These are phyloP conservation scores for Avena eriantha DNA, from an alignment of 176 grass and related monocot species.

Conservation along the genomic window DNA sequence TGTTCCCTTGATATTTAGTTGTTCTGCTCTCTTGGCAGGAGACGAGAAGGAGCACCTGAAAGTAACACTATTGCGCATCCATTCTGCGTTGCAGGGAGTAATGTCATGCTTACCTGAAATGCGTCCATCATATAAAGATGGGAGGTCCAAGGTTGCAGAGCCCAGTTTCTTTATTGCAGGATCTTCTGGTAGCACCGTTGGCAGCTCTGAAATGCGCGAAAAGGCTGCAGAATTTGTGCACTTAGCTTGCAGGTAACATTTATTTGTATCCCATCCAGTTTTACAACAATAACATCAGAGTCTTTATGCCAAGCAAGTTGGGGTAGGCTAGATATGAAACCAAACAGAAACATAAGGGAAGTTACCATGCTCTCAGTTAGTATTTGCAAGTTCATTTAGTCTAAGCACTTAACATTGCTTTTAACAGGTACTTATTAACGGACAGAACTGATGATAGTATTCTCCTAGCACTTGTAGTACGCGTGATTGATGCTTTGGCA, in stretches of 20 bases:
- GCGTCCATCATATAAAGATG: slow-evolving; percentile 72
- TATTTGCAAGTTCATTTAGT: slow-evolving; percentile 23
- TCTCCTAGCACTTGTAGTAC: slow-evolving; percentile 84
- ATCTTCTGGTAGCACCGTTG: slow-evolving; percentile 74
- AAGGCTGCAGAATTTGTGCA: slow-evolving; percentile 86
- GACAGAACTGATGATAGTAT: slow-evolving; percentile 97
- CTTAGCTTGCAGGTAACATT: slow-evolving; percentile 74
- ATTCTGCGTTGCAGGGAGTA: slow-evolving; percentile 90
- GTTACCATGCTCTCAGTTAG: too few relatives aligned
- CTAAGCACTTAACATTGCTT: slow-evolving; percentile 40
- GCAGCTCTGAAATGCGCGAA: slow-evolving; percentile 93
- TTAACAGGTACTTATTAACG: slow-evolving; percentile 84
- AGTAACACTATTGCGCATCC: slow-evolving; percentile 88
- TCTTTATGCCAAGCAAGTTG: too few relatives aligned
- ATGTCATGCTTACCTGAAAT: slow-evolving; percentile 99
- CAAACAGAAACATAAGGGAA: too few relatives aligned
- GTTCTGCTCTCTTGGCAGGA: slow-evolving; percentile 57
- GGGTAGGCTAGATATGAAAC: too few relatives aligned
- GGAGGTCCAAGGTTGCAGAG: slow-evolving; percentile 59
- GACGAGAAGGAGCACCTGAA: slow-evolving; percentile 95
- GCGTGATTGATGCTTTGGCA: slow-evolving; percentile 89
- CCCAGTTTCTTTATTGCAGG: slow-evolving; percentile 74
- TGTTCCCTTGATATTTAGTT: slow-evolving; percentile 38
- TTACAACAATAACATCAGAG: background rate
- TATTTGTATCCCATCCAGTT: slow-evolving; percentile 19